These are phyloP conservation scores for Solanum peruvianum DNA, from an alignment of 257 asterid genomes.

Conservation along the genomic window DNA sequence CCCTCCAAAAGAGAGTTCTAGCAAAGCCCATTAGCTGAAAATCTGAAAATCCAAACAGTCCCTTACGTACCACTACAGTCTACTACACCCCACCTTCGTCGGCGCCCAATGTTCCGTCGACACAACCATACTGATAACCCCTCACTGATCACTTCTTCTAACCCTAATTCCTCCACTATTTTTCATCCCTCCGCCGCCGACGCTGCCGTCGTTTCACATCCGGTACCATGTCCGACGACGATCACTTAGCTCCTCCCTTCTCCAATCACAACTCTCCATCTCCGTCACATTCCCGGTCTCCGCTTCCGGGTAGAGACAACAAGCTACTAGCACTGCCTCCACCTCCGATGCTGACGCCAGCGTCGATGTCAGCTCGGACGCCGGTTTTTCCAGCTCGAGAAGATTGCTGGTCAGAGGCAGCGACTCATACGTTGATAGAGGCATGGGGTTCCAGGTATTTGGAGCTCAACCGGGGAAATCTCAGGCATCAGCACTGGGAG, in stretches of 20 bases:
- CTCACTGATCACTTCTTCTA: not conserved
- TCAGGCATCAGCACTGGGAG: slow-evolving; percentile 88
- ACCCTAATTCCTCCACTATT: not conserved
- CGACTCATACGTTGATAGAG: slow-evolving; percentile 67
- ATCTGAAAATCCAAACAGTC: not conserved
- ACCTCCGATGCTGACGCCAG: slow-evolving; percentile 3
- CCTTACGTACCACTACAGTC: not conserved
- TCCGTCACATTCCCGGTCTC: not conserved
- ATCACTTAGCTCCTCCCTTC: not conserved
- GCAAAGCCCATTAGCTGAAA: not conserved
- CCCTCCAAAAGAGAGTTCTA: not conserved
- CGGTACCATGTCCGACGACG: slow-evolving; percentile 22
- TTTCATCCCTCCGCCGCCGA: not conserved
- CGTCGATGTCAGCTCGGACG: slow-evolving; percentile 19
- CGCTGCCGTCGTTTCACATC: not conserved
- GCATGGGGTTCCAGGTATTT: slow-evolving; percentile 80
- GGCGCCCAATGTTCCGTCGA: not conserved
- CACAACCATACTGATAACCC: not conserved
- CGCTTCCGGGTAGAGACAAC: not conserved
- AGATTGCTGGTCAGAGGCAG: slow-evolving; percentile 92
- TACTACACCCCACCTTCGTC: not conserved
- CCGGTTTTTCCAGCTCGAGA: slow-evolving; percentile 51
- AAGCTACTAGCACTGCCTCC: slow-evolving; percentile 3
- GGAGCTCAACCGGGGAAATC: slow-evolving; percentile 74
- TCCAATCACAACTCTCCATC: not conserved